Evolutionary conservation across 176 grass and related monocot genomes (phyloP), one percentile per base, ranked within the genome.

Genomic region (Oropetium thomaeum): DNA sequence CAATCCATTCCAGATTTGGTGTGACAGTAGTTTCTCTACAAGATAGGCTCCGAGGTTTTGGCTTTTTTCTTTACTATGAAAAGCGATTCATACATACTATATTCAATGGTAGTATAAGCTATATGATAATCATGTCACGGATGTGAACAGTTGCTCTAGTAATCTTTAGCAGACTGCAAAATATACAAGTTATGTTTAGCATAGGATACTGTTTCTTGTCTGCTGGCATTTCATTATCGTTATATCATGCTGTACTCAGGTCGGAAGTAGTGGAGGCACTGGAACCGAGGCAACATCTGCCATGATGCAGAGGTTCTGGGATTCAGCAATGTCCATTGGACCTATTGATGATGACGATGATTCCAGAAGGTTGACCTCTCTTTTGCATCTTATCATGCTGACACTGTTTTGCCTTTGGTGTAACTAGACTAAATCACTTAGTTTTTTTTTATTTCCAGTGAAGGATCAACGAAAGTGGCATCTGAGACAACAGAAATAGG

Each of bases 261-360:
- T 83, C 12, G 91, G 89, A 82, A 90, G 84, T 48, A 86, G 64
- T 42, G 81, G 66, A 38, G 89, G 69, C 65, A 28, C 79, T 33
- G 84, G 73, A 69, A 86, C 84, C 23, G 87, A 99, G 66, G 77
- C 67, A 2, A 65, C 86, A 43, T 86, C 87, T 70, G 65, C 96
- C 20, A 92, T 95, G 91, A 92, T 99, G 96, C 96, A 95, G 45
- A 95, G 87, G 73, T 99, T 99, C 75, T 99, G 89, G 96, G 96
- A 99, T 88, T 95, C 96, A 51, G 89, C 91, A 55, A 91, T 99
- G 87, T 86, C 89, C 73, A 87, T 94, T 80, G 89, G 89, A 77
- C 91, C 91, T 69, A 67, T 93, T 45, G 91, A 99, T 82, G 89
- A 95, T 20, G 91, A 99, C 5, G 82, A 82, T 68, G 96, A 99